These are phyloP conservation scores for Talaromyces sp. DNA, from an alignment of 2,329 filamentous ascomycete genomes.

Conservation along the genomic window DNA sequence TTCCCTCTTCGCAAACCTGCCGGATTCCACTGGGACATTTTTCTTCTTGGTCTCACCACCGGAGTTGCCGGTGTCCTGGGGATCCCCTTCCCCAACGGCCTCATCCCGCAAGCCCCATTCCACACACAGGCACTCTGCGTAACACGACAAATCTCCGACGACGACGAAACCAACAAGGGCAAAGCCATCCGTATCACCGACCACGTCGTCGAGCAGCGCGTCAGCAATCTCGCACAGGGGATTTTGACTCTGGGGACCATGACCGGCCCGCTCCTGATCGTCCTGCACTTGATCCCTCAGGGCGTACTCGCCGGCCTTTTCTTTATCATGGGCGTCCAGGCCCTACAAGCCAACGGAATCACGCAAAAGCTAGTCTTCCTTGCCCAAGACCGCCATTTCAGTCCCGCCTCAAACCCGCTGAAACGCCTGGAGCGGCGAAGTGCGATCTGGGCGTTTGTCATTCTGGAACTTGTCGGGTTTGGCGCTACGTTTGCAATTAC, in stretches of 20 bases:
- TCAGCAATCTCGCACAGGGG: conserved; percentile 74
- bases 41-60: conserved; percentile 73
- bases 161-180: conserved; percentile 57
- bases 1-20: conserved; percentile 76
- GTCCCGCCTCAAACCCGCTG: conserved; percentile 55
- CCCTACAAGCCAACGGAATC: conserved; percentile 71
- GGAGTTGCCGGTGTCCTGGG: conserved; percentile 71
- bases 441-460: conserved; percentile 69
- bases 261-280: conserved; percentile 67
- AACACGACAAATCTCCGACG: conserved; percentile 52
- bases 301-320: conserved; percentile 76
- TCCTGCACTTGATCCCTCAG: conserved; percentile 73
- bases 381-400: conserved; percentile 60
- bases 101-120: conserved; percentile 80
- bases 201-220: conserved; percentile 63
- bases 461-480: conserved; percentile 65
- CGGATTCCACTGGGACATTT: conserved; percentile 82
- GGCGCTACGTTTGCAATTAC: conserved; percentile 78
- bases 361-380: conserved; percentile 71
- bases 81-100: conserved; percentile 75
- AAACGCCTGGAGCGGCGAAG: conserved; percentile 55
- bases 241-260: conserved; percentile 75
- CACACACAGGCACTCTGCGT: conserved; percentile 77
- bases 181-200: conserved; percentile 59
- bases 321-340: conserved; percentile 80